Percentiles rank a stretch among this genome's conserved stretches.
Conservation (phyloP, 805 yeast genomes). For the Komagataella pastoris region DNA sequence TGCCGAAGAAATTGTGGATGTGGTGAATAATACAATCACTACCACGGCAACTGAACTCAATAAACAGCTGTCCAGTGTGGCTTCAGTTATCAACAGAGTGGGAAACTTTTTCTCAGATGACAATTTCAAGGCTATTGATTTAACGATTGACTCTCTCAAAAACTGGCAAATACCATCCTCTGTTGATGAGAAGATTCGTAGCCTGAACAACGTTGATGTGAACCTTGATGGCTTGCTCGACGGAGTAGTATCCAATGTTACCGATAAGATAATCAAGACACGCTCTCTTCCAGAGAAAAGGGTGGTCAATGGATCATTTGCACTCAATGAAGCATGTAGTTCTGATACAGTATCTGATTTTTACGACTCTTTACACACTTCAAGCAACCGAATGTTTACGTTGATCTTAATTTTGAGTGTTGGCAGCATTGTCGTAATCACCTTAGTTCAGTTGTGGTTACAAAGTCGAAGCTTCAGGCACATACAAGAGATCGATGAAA, state of each 20-base stretch:
- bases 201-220: background rate
- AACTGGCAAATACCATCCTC: slow-evolving; percentile 52
- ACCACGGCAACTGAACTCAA: slow-evolving; percentile 40
- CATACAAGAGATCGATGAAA: background rate
- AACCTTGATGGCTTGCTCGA: background rate
- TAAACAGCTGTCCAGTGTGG: slow-evolving; percentile 41
- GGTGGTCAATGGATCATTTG: background rate
- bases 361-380: background rate
- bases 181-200: slow-evolving; percentile 40
- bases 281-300: background rate
- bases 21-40: slow-evolving; percentile 48
- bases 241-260: background rate
- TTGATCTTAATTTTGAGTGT: background rate
- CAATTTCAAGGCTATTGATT: slow-evolving; percentile 33
- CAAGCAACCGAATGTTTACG: background rate
- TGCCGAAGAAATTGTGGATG: slow-evolving; percentile 44
- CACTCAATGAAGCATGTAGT: background rate
- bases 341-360: background rate
- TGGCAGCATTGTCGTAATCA: background rate
- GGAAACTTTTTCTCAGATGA: slow-evolving; percentile 42
- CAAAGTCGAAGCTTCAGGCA: background rate
- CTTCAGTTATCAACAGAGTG: slow-evolving; percentile 36
- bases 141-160: slow-evolving; percentile 42
- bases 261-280: background rate
- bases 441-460: background rate